Percentiles rank a stretch among this genome's conserved stretches.
Conservation (phyloP, 2,329 filamentous ascomycete species). For the Camillea tinctor region DNA sequence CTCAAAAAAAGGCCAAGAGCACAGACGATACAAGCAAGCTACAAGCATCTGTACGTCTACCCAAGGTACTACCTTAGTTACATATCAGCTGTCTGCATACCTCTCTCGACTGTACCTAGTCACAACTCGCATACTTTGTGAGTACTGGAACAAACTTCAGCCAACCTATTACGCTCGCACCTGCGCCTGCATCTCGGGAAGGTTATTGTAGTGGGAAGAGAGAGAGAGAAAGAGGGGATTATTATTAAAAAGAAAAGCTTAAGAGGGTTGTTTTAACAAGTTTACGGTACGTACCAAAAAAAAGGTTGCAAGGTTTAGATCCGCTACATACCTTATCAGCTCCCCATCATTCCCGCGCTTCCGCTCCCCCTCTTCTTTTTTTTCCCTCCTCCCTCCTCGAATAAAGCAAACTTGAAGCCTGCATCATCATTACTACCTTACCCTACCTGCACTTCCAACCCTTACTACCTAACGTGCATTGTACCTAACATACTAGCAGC, state of each 20-base stretch:
- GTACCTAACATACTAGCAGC: not conserved
- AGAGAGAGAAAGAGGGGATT: too few species aligned
- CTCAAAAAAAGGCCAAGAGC: not conserved
- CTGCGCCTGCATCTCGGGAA: not conserved
- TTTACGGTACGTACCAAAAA: not conserved
- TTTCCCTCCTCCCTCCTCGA: not conserved
- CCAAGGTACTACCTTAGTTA: not conserved
- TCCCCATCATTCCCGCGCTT: not conserved
- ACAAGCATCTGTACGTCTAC: not conserved
- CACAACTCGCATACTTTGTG: not conserved
- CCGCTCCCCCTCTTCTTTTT: too few species aligned
- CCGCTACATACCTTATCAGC: not conserved
- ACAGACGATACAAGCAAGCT: not conserved
- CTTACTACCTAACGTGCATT: not conserved
- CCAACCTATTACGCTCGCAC: not conserved
- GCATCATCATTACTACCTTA: not conserved
- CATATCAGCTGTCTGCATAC: not conserved
- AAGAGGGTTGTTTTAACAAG: not conserved
- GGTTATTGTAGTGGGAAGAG: not conserved
- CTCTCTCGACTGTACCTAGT: not conserved
- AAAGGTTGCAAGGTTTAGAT: not conserved
- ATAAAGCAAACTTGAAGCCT: not conserved
- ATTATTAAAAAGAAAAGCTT: not conserved
- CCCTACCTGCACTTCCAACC: not conserved
- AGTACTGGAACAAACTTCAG: not conserved